Evolutionary conservation across 2,329 filamentous ascomycete genomes (phyloP).

Genomic region (Phialemonium atrogriseum): DNA sequence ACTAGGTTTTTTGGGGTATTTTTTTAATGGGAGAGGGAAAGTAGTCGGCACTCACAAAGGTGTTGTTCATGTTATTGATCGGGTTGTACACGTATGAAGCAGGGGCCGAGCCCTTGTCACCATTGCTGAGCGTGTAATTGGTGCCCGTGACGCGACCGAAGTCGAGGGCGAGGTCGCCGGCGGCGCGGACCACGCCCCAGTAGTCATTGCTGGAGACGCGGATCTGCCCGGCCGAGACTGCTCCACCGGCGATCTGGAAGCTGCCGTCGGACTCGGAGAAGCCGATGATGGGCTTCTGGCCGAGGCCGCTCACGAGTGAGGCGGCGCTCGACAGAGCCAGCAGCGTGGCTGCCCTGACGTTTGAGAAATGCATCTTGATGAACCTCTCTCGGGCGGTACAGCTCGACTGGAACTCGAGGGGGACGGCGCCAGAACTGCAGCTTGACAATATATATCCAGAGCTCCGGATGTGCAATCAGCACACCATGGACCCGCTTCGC

Average conservation of each 20-base stretch:
- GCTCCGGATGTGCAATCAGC: constrained; percentile 13
- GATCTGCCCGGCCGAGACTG: constrained; percentile 35
- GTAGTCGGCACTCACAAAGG: constrained; percentile 28
- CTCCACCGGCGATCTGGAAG: constrained; percentile 28
- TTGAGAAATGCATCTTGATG: constrained; percentile 12
- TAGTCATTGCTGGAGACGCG: constrained; percentile 51
- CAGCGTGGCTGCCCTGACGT: constrained; percentile 12
- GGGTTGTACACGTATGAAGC: constrained; percentile 34
- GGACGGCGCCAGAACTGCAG: not conserved
- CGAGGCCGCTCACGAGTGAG: constrained; percentile 13
- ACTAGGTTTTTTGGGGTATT: not conserved
- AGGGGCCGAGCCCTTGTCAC: constrained; percentile 24
- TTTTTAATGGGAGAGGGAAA: not conserved
- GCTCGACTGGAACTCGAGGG: constrained; percentile 1
- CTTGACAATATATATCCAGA: constrained; percentile 8
- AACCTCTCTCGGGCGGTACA: constrained; percentile 2
- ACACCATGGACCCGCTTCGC: no score
- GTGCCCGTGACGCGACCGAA: constrained; percentile 63
- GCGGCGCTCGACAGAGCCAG: constrained; percentile 11
- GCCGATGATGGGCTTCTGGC: constrained; percentile 40
- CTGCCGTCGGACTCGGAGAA: constrained; percentile 21
- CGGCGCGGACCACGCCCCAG: constrained; percentile 60
- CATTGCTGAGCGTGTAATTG: constrained; percentile 52
- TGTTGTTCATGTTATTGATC: constrained; percentile 37
- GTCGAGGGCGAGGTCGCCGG: constrained; percentile 57